These are phyloP conservation scores for Colletotrichum coccodes DNA, from an alignment of 2,329 filamentous ascomycete genomes.

Conservation along the genomic window DNA sequence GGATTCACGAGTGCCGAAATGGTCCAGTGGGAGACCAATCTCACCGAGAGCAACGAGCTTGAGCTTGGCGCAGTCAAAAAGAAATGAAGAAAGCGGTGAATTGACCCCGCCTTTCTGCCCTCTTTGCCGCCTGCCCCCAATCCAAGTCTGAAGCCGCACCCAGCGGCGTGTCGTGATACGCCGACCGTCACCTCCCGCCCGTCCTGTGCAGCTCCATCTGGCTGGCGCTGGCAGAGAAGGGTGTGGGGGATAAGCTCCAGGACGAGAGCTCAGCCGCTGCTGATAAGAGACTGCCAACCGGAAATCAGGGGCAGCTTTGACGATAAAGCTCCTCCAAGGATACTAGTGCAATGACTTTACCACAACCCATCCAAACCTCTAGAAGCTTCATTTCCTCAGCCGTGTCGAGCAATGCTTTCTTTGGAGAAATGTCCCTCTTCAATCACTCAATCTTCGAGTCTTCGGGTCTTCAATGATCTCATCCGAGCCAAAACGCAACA, in stretches of 20 bases:
- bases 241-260: conserved; percentile 31
- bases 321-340: conserved; percentile 27
- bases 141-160: not conserved
- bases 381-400: not conserved
- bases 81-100: conserved; percentile 6
- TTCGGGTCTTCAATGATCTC: not conserved
- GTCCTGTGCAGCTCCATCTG: not conserved
- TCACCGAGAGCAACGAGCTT: not conserved
- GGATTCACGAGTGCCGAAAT: conserved; percentile 17
- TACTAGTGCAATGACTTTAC: conserved; percentile 14
- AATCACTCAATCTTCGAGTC: too few species aligned
- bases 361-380: not conserved
- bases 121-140: conserved; percentile 7
- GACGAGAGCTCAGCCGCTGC: conserved; percentile 22
- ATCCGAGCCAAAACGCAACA: not conserved
- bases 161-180: not conserved
- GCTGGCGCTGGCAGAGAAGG: not conserved
- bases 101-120: conserved; percentile 5
- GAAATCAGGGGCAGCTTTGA: conserved; percentile 11
- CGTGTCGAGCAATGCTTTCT: not conserved
- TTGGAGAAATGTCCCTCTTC: not conserved
- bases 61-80: not conserved
- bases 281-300: conserved; percentile 27
- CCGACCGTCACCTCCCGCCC: not conserved
- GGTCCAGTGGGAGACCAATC: not conserved